Base-by-base conservation (phyloP, 768 basidiomycete species). In the Hydnum rufescens region DNA sequence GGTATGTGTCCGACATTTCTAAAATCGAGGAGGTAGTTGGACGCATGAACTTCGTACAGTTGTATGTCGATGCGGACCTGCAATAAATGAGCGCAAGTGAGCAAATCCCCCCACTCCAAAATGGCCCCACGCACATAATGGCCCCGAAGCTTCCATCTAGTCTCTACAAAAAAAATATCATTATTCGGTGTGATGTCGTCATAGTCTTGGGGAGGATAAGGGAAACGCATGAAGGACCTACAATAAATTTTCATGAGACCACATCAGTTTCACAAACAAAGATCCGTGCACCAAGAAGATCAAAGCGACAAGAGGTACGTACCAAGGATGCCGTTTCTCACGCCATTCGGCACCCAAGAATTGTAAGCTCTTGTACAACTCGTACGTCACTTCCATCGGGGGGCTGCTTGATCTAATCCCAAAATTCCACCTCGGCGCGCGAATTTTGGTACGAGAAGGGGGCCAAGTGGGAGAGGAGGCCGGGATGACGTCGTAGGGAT, bases 331-430 rank as follows among this genome's bases (percentile, higher is more conserved):
- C 56, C 73, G 74, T 71, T 95, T 95, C 69, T 82, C 78, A 64
- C 86, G 86, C 95, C 93, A 99, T 65, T 99, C 89, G 87, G 96
- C 93, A 16, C 82, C 87, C 22, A 96, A 71, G 54, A 78, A 70
- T 66, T 82, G 82, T 48, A 99, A 67, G 39, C 90, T 93, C 56
- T 86, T 71, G 67, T 99, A 97, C 51, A 99, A 95, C 73, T 96
- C 93, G 25, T 93, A 68, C 92, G 97, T 96, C 23, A 99, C 92
- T 65, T 99, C 95, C 86, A 97, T 93, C 22, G 92, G 95, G 30
- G 90, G 87, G 54, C 80, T 83, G 55, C 92, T 74, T 58, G 86
- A 90, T 30, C 93, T 74, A 34, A 99, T 97, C 4, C 93, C 93
- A 61, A 96, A 99, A 64, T 99, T 93, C 93, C 95, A 97, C 57